Conservation (phyloP, 345 rosid genomes). For the Turnera subulata region DNA sequence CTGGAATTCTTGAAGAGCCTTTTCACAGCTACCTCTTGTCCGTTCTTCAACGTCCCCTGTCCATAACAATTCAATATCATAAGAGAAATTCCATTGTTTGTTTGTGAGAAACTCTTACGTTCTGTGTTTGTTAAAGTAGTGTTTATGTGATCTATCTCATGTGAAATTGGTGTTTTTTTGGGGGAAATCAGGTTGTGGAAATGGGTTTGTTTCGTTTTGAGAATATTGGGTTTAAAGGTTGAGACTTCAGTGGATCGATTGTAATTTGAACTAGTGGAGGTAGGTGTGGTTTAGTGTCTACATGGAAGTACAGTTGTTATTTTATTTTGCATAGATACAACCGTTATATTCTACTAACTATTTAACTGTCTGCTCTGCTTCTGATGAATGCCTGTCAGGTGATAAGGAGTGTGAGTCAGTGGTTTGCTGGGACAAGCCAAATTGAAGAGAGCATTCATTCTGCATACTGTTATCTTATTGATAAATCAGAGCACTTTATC, state of each 20-base stretch:
- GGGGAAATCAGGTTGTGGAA: too few species aligned
- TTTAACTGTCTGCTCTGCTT: constrained; percentile 5
- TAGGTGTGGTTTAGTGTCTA: too few species aligned
- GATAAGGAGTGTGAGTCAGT: constrained; percentile 96
- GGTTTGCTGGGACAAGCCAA: constrained; percentile 99
- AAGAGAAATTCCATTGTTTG: too few species aligned
- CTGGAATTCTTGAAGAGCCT: constrained; percentile 24
- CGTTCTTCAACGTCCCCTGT: constrained; percentile 28
- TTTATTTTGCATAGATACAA: too few species aligned
- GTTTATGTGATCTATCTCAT: too few species aligned
- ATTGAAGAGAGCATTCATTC: constrained; percentile 90
- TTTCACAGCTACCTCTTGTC: constrained; percentile 28
- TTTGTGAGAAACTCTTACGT: too few species aligned
- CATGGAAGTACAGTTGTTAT: not conserved
- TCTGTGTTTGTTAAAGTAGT: too few species aligned
- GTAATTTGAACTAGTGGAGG: too few species aligned
- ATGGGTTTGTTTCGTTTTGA: too few species aligned
- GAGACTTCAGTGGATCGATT: too few species aligned
- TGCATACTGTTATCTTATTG: constrained; percentile 93
- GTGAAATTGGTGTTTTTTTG: too few species aligned
- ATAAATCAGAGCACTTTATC: constrained; percentile 86
- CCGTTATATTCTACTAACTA: not conserved
- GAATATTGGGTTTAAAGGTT: too few species aligned
- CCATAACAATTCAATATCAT: not conserved
- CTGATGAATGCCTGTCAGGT: constrained; percentile 42